Evolutionary conservation across 2,329 filamentous ascomycete genomes (phyloP), one percentile per base, ranked within the genome.

Genomic region (Orbilia ellipsospora): DNA sequence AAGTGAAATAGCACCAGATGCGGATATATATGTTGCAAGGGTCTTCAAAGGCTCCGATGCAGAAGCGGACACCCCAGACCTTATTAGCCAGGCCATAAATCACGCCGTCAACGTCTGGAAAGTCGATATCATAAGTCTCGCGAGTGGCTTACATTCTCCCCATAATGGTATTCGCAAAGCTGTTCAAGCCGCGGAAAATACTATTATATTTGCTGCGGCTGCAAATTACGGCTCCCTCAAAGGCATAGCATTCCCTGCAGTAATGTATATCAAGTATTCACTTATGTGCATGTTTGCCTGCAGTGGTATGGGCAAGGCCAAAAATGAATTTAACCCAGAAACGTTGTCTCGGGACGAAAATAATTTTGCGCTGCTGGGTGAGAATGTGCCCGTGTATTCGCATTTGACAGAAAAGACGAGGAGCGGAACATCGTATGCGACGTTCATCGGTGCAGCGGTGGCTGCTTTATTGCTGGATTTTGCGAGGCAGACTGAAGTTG

Each of bases 221-320:
- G 8, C 48, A 23, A 52, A 52, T 12, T 23, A 52, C 18, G 48
- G 48, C 4, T 18, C 48, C 13, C 8, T 23, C 10, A 52, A 52
- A 16, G 48, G 48, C 18, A 52, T 52, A 4, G 5, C 48, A 4
- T 52, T 52, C 20, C 48, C 48, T 16, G 48, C 48, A 52, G 7
- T 6, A 3, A 52, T 52, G 48, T 23, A 52, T 16, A 2, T 16
- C 10, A 12, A 18, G 4, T 18, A 4, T 4, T 7, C n/a, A 23
- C n/a, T 52, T 4, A 52, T 52, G 48, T 52, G 48, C 18, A 52
- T 52, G 48, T 52, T 52, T 52, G 48, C 48, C 2, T 52, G n/a
- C n/a, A 52, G 18, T 18, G 48, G 48, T 18, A 23, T 52, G 48
- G 48, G 48, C 48, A 52, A 52, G 12, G 48, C 18, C 7, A 52